Evolutionary conservation across 1,284 basidiomycete genomes (phyloP).

Genomic region (Naganishia sp.): DNA sequence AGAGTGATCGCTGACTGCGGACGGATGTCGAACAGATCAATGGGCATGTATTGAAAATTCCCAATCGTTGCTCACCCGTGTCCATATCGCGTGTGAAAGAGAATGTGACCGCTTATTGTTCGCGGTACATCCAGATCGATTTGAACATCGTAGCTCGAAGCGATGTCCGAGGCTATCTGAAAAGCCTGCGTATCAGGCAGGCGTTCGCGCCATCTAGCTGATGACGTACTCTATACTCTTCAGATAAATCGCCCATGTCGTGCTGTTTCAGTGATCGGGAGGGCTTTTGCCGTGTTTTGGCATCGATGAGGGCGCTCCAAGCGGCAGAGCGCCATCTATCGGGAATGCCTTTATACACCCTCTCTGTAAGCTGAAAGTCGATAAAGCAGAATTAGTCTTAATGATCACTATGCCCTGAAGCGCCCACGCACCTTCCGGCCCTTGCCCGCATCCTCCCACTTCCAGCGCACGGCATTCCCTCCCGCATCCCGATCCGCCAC

Average conservation of each 20-base stretch:
- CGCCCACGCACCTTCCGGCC: slow-evolving; percentile 56
- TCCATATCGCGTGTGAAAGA: slow-evolving; percentile 95
- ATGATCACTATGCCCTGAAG: slow-evolving; percentile 1
- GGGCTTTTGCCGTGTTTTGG: slow-evolving; percentile 56
- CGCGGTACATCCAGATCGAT: slow-evolving; percentile 97
- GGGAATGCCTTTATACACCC: slow-evolving; percentile 93
- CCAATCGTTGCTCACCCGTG: slow-evolving; percentile 65
- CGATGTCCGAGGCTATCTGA: slow-evolving; percentile 67
- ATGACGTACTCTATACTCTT: slow-evolving; percentile 23
- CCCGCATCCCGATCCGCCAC: slow-evolving; percentile 66
- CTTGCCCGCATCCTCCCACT: slow-evolving; percentile 64
- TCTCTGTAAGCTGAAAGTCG: slow-evolving; percentile 56
- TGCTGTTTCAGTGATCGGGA: slow-evolving; percentile 41
- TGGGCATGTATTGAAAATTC: too few relatives aligned
- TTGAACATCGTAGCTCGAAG: slow-evolving; percentile 89
- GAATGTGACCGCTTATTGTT: slow-evolving; percentile 90
- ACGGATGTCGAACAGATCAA: neutral
- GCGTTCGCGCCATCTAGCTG: neutral
- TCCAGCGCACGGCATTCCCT: slow-evolving; percentile 75
- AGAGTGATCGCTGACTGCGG: slow-evolving; percentile 82
- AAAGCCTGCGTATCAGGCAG: neutral
- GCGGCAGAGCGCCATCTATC: slow-evolving; percentile 92
- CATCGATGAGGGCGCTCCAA: slow-evolving; percentile 73
- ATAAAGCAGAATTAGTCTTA: neutral
- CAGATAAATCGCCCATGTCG: slow-evolving; percentile 47